Conservation (phyloP, 345 rosid genomes). For the Pistacia atlantica region DNA sequence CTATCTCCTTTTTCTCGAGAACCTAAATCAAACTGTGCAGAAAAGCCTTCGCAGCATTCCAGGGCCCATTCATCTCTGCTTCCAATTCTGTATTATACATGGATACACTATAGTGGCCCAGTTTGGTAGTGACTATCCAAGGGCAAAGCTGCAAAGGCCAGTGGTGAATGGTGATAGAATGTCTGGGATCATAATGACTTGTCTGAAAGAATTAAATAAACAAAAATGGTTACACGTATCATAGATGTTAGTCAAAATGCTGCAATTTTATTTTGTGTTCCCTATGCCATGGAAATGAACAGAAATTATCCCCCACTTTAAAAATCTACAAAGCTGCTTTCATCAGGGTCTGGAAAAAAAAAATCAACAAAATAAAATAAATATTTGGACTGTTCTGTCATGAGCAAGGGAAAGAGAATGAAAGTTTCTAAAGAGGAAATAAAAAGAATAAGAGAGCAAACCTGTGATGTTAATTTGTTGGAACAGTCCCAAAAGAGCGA, state of each 20-base stretch:
- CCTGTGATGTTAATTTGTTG: not conserved
- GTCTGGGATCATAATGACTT: not conserved
- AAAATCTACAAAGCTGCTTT: not conserved
- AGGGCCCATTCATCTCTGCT: constrained; percentile 2
- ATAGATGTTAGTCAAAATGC: not conserved
- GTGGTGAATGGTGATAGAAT: not conserved
- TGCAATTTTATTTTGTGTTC: not conserved
- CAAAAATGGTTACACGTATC: not conserved
- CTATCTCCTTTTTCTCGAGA: not conserved
- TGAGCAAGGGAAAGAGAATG: not conserved
- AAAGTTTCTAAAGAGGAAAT: not conserved
- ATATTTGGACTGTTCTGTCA: not conserved
- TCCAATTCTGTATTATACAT: constrained; percentile 1
- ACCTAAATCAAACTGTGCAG: not conserved
- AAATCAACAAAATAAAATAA: not conserved
- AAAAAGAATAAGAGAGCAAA: not conserved
- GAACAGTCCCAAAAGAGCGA: constrained; percentile 15
- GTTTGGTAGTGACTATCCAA: not conserved
- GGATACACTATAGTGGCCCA: not conserved
- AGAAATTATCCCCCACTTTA: not conserved
- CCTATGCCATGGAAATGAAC: not conserved
- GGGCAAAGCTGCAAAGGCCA: not conserved
- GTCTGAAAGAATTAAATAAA: not conserved
- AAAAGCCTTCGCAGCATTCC: not conserved
- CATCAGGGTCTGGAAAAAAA: not conserved